Evolutionary conservation across 2,329 filamentous ascomycete species (phyloP), one percentile per base, ranked within the genome.

Genomic region (Neopestalotiopsis sp.): DNA sequence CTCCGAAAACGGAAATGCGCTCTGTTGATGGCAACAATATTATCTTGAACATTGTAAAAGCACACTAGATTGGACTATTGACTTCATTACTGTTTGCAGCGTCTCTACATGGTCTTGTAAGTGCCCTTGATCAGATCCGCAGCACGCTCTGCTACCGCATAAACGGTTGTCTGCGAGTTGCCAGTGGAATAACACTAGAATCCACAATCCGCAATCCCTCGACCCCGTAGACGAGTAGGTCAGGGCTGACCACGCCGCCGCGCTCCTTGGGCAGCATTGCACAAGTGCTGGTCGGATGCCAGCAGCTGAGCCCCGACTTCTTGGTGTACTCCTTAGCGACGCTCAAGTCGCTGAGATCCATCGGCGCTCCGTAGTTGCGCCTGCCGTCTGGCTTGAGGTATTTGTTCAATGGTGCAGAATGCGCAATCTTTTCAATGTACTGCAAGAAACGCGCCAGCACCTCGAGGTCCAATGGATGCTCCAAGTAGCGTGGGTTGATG

Each of bases 401-500:
- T 40, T 69, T 74, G 5, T 42, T 78, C 58, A 79, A 69, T 28
- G 74, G 80, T 69, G 72, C 72, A 7, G 74, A 79, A 42, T 68
- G 73, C 62, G 73, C 78, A 65, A 79, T 74, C 13, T 70, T 78
- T 4, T 76, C 77, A 17, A 81, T 71, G 56, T 76, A 79, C 38
- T 78, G 75, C 4, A 78, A 69, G 45, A 80, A 77, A 4, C 78
- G 75, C 0, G 81, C 79, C 0, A 82, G 72, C 9, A 84, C 70
- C 56, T 84, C 78, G 4, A 81, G 67, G 67, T 85, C 84, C 2
- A 83, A 73, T 0, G 84, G 81, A 67, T 85, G 80, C 7, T 79
- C 77, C 20, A 85, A 75, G 49, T 83, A 84, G 10, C 77, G 77
- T 0, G 83, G 83, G 34, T 86, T 77, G 52, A 86, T 84, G 17